Conservation (phyloP, 108 stramenopile genomes). For the Fragilariopsis cylindrus region DNA sequence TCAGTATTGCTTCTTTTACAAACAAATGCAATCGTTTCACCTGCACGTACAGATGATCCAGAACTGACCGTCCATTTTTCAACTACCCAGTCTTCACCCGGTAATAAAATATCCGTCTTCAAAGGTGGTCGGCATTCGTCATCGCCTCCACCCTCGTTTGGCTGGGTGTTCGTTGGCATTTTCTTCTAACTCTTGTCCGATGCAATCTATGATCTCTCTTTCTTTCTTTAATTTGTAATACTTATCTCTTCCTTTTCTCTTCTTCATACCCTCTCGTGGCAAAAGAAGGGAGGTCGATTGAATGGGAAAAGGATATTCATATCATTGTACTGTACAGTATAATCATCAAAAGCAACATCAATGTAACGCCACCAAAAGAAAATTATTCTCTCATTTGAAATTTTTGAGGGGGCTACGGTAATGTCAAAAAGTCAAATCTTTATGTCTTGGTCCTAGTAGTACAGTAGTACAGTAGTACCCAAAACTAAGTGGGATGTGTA, state of each 20-base stretch:
- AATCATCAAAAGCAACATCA: no score
- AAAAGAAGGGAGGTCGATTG: no score
- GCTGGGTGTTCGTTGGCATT: not conserved
- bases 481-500: no score
- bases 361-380: no score
- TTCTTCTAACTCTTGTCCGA: not conserved
- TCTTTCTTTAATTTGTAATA: not conserved
- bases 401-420: no score
- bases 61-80: slow-evolving; percentile 29
- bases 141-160: not conserved
- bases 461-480: no score
- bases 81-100: slow-evolving; percentile 21
- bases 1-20: slow-evolving; percentile 8
- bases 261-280: not conserved
- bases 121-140: not conserved
- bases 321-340: no score
- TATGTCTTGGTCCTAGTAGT: no score
- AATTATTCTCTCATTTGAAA: no score
- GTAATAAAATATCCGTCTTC: slow-evolving; percentile 12
- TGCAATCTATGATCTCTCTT: not conserved
- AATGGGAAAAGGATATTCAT: no score
- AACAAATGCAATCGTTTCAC: slow-evolving; percentile 40
- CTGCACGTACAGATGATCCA: slow-evolving; percentile 29
- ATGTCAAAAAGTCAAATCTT: no score
- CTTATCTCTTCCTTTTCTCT: not conserved